Percentiles rank a stretch among this genome's conserved stretches.
Evolutionary conservation across 1,284 basidiomycete species (phyloP).

Genomic region (Albatrellus sp.): DNA sequence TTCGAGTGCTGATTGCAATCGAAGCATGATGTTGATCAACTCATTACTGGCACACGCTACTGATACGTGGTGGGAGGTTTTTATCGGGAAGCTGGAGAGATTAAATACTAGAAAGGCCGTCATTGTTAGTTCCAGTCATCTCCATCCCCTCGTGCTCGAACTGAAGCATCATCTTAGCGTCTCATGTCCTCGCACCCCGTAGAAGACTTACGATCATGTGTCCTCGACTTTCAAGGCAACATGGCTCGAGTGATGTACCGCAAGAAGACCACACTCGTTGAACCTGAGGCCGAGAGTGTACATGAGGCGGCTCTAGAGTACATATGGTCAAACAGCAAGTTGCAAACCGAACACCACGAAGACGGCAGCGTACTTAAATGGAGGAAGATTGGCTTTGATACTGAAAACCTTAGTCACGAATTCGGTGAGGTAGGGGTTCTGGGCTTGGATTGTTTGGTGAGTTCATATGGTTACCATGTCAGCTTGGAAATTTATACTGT

Average conservation of each 20-base stretch:
- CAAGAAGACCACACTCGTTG: constrained; percentile 69
- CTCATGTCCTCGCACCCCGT: constrained; percentile 80
- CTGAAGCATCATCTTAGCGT: constrained; percentile 33
- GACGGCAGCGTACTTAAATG: constrained; percentile 50
- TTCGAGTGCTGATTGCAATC: not conserved
- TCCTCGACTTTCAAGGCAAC: constrained; percentile 88
- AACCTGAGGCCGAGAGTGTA: constrained; percentile 47
- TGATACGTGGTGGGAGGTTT: constrained; percentile 67
- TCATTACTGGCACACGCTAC: constrained; percentile 71
- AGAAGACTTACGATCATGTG: constrained; percentile 77
- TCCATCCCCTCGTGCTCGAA: constrained; percentile 3
- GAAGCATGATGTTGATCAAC: constrained; percentile 82
- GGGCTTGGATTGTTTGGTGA: constrained; percentile 76
- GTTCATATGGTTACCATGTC: constrained; percentile 14
- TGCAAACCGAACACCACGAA: constrained; percentile 38
- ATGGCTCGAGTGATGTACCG: constrained; percentile 73
- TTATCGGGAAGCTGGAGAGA: constrained; percentile 66
- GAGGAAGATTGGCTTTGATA: constrained; percentile 70
- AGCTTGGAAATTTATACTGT: not conserved
- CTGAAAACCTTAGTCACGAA: constrained; percentile 71
- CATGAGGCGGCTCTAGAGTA: constrained; percentile 56
- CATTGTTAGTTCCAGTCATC: constrained; percentile 36
- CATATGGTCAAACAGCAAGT: constrained; percentile 59
- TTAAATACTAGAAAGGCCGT: constrained; percentile 78
- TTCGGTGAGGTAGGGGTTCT: constrained; percentile 79